Percentiles rank a stretch among this genome's conserved stretches.
Evolutionary conservation across 1,139 yeast genomes (phyloP).

Genomic region (Blastobotrys arbuscula): DNA sequence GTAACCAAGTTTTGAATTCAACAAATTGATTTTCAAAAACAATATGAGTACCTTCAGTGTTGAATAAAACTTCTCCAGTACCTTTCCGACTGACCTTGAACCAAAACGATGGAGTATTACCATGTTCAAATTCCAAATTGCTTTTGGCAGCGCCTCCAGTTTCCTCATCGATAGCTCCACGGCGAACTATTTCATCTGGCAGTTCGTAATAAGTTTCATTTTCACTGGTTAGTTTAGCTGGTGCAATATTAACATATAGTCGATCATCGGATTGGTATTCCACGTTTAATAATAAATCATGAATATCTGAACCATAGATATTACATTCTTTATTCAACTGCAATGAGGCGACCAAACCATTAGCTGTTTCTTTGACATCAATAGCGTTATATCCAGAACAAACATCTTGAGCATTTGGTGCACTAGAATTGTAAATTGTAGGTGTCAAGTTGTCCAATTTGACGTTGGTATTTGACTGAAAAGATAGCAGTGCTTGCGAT

Average conservation of each 20-base stretch:
- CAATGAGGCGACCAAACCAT: slow-evolving; percentile 30
- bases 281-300: slow-evolving; percentile 30
- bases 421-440: slow-evolving; percentile 29
- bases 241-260: slow-evolving; percentile 31
- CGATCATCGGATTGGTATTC: slow-evolving; percentile 31
- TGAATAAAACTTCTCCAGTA: slow-evolving; percentile 30
- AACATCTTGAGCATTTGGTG: slow-evolving; percentile 32
- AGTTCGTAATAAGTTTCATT: slow-evolving; percentile 27
- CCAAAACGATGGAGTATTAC: slow-evolving; percentile 26
- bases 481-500: background rate
- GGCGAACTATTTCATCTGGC: slow-evolving; percentile 28
- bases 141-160: slow-evolving; percentile 19
- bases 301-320: slow-evolving; percentile 35
- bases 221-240: slow-evolving; percentile 28
- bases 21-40: slow-evolving; percentile 36
- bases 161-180: slow-evolving; percentile 18
- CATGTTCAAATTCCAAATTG: slow-evolving; percentile 28
- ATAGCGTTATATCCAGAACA: slow-evolving; percentile 32
- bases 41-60: slow-evolving; percentile 33
- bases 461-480: background rate
- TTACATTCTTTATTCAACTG: slow-evolving; percentile 27
- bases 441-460: slow-evolving; percentile 19
- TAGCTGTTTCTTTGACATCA: slow-evolving; percentile 17
- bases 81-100: slow-evolving; percentile 30
- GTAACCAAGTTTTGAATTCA: slow-evolving; percentile 33